A percentile compares a stretch with the other conserved stretches of the same genome.
These are phyloP conservation scores for Syncephalastrum monosporum DNA, from an alignment of 371 early-diverging fungal species.

Conservation along the genomic window DNA sequence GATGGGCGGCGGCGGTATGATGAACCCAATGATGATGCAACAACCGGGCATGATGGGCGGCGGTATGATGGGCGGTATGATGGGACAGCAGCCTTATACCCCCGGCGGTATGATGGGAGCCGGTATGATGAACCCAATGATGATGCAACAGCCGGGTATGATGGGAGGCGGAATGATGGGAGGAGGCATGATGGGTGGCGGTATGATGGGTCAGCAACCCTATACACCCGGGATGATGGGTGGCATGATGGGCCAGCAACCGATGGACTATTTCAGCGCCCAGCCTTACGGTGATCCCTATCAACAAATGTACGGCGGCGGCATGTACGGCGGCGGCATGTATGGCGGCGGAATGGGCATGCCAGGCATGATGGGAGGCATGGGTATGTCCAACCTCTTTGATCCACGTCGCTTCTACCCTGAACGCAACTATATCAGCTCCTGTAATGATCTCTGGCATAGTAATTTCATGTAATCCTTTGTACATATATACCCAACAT, in stretches of 20 bases:
- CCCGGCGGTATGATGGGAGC: conserved; percentile 8
- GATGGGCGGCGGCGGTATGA: conserved; percentile 1
- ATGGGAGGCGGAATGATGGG: conserved; percentile 11
- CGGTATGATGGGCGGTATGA: conserved; percentile 2
- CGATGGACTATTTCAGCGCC: conserved; percentile 10
- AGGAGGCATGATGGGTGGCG: conserved; percentile 8
- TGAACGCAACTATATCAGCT: conserved; percentile 17
- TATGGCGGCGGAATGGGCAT: conserved; percentile 3
- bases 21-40: conserved; percentile 9
- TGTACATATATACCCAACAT: conserved; percentile 1
- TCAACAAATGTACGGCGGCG: conserved; percentile 13
- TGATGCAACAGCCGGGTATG: conserved; percentile 11
- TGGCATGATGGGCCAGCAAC: conserved; percentile 16
- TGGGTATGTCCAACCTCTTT: conserved; percentile 5
- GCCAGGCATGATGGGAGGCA: conserved; percentile 11
- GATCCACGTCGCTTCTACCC: conserved; percentile 11
- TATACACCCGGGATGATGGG: not conserved
- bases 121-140: conserved; percentile 12
- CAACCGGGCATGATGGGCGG: not conserved
- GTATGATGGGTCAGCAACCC: conserved; percentile 6
- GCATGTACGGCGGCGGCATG: conserved; percentile 10
- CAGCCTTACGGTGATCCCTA: conserved; percentile 13
- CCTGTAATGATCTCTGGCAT: conserved; percentile 19
- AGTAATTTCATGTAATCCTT: conserved; percentile 8
- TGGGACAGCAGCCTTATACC: conserved; percentile 8